Percentiles rank a stretch among this genome's conserved stretches.
phyloP scores from a whole-genome alignment of 1,284 basidiomycete species.

The Ceratobasidium sp. region DNA sequence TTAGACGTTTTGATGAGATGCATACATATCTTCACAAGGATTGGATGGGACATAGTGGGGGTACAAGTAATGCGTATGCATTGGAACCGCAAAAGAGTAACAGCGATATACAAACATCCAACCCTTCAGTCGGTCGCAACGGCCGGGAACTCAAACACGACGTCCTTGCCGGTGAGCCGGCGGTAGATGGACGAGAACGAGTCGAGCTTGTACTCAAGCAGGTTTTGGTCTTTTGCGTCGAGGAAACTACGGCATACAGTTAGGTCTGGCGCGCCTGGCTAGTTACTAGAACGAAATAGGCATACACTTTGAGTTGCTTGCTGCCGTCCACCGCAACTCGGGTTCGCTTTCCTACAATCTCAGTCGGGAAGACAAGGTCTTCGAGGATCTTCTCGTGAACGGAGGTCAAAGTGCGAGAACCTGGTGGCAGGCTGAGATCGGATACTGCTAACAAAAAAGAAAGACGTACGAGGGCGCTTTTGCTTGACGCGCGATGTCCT shows the following conservation, averaged over 20 bases:
- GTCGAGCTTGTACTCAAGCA: conserved; percentile 99
- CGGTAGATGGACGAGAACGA: conserved; percentile 96
- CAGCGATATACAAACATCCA: conserved; percentile 17
- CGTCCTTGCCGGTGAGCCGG: conserved; percentile 93
- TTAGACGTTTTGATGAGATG: background rate
- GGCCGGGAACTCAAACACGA: conserved; percentile 88
- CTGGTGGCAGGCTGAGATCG: background rate
- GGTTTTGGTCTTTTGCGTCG: conserved; percentile 98
- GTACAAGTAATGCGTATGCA: conserved; percentile 43
- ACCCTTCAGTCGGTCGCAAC: conserved; percentile 46
- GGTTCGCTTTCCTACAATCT: conserved; percentile 98
- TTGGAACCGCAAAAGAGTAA: conserved; percentile 44
- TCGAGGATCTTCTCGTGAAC: conserved; percentile 99
- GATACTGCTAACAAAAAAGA: background rate
- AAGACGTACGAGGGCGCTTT: conserved; percentile 84
- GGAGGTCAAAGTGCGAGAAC: conserved; percentile 92
- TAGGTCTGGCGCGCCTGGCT: too few species aligned
- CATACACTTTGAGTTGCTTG: conserved; percentile 95
- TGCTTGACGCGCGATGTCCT: conserved; percentile 93
- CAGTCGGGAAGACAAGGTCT: conserved; percentile 98
- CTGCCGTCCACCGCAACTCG: conserved; percentile 90
- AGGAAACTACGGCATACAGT: conserved; percentile 75
- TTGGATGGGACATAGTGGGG: conserved; percentile 31
- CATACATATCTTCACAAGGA: conserved; percentile 33
- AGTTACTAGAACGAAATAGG: background rate